phyloP scores from a whole-genome alignment of 306 rosid genomes.

The Cicer arietinum region DNA sequence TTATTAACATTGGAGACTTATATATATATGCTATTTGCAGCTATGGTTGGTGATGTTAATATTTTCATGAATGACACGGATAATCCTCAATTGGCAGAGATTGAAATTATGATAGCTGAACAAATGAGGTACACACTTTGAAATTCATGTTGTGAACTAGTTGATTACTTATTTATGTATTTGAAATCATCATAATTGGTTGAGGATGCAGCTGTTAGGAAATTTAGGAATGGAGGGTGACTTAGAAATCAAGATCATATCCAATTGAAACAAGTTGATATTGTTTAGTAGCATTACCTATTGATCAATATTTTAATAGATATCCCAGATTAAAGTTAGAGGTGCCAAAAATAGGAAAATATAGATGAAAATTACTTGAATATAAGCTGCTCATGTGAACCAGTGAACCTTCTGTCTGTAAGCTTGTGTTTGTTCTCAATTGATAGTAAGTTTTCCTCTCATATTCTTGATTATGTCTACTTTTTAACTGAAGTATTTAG shows the following conservation, averaged over 20 bases:
- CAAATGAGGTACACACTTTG: constrained; percentile 63
- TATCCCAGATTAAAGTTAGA: background rate
- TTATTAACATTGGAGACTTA: constrained; percentile 29
- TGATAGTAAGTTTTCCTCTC: background rate
- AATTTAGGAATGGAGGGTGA: background rate
- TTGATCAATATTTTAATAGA: constrained; percentile 23
- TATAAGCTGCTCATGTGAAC: constrained; percentile 7
- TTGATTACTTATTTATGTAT: constrained; percentile 12
- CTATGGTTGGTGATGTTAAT: constrained; percentile 97
- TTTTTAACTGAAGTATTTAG: background rate
- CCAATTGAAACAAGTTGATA: background rate
- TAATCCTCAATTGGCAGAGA: constrained; percentile 75
- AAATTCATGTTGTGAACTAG: constrained; percentile 37
- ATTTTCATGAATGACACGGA: constrained; percentile 83
- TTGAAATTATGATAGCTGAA: constrained; percentile 97
- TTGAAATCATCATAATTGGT: constrained; percentile 1
- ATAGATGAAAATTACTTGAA: constrained; percentile 7
- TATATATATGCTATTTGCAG: constrained; percentile 51
- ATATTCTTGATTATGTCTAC: background rate
- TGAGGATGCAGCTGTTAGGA: too few species aligned
- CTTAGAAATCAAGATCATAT: constrained; percentile 1
- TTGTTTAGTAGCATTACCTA: constrained; percentile 7
- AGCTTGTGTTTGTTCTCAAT: background rate
- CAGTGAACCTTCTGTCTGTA: constrained; percentile 13
- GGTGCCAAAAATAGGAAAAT: constrained; percentile 1